phyloP scores from a whole-genome alignment of 257 asterid species.

The Apocynum venetum region DNA sequence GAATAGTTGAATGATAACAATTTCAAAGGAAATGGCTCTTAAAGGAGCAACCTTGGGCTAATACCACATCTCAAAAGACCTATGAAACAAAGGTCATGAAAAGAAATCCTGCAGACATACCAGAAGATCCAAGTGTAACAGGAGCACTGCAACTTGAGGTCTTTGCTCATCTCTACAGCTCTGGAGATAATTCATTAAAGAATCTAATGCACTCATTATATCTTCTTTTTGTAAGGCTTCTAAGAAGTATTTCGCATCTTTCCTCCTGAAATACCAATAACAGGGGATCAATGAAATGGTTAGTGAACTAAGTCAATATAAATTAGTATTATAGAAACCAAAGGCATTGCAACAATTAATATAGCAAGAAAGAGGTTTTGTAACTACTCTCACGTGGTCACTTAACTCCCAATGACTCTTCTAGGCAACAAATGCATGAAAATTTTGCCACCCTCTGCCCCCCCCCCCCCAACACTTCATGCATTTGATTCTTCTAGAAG shows the following conservation, averaged over 20 bases:
- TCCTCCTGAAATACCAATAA: slow-evolving; percentile 48
- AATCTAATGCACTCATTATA: slow-evolving; percentile 34
- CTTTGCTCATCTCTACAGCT: slow-evolving; percentile 45
- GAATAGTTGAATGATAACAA: neutral
- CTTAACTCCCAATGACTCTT: neutral
- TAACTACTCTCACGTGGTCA: neutral
- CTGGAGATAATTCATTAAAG: slow-evolving; percentile 42
- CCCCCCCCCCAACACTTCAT: too few relatives aligned
- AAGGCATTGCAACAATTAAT: neutral
- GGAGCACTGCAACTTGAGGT: slow-evolving; percentile 48
- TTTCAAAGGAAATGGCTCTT: neutral
- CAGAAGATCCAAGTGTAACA: slow-evolving; percentile 69
- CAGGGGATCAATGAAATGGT: neutral
- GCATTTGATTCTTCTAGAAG: neutral
- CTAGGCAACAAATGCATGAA: neutral
- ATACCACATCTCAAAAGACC: neutral
- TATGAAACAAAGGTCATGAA: neutral
- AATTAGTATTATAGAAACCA: neutral
- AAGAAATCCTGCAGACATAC: slow-evolving; percentile 30
- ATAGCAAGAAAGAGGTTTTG: neutral
- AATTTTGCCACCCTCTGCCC: neutral
- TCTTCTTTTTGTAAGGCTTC: slow-evolving; percentile 46
- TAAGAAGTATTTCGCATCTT: slow-evolving; percentile 36
- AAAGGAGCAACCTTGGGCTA: neutral
- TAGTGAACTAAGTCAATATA: neutral